Evolutionary conservation across 495 filamentous ascomycete genomes (phyloP).

Genomic region (Monascus purpureus): DNA sequence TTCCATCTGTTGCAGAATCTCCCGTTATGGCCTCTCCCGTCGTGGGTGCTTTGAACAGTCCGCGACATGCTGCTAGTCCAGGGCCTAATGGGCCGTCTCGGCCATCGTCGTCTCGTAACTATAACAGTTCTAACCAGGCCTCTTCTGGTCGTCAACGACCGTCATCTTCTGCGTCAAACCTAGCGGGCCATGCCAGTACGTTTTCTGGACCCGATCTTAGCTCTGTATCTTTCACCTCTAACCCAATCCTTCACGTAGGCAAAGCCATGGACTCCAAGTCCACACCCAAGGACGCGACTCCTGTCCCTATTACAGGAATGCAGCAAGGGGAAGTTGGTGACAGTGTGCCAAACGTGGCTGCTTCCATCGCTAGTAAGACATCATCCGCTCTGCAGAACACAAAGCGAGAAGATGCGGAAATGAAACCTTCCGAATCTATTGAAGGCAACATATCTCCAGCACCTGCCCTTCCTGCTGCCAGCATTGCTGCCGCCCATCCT

Average conservation of each 20-base stretch:
- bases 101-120: conserved; percentile 50
- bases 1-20: conserved; percentile 40
- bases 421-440: conserved; percentile 14
- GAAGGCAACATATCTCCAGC: conserved; percentile 12
- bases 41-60: conserved; percentile 40
- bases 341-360: conserved; percentile 15
- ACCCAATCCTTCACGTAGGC: conserved; percentile 9
- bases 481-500: conserved; percentile 13
- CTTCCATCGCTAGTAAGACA: conserved; percentile 15
- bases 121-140: conserved; percentile 50
- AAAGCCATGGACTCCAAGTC: conserved; percentile 24
- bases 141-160: conserved; percentile 43
- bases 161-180: conserved; percentile 45
- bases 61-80: conserved; percentile 34
- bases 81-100: conserved; percentile 24
- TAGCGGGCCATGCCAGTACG: conserved; percentile 17
- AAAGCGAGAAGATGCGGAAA: conserved; percentile 22
- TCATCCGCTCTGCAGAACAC: conserved; percentile 7
- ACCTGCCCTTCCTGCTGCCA: conserved; percentile 6
- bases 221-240: background rate
- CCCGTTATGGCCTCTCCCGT: conserved; percentile 61
- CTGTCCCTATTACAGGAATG: conserved; percentile 11
- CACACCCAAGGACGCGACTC: conserved; percentile 13
- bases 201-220: conserved; percentile 2
- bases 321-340: conserved; percentile 12